These are phyloP conservation scores for Globisporangium barbulae DNA, from an alignment of 352 stramenopile genomes.

Conservation along the genomic window DNA sequence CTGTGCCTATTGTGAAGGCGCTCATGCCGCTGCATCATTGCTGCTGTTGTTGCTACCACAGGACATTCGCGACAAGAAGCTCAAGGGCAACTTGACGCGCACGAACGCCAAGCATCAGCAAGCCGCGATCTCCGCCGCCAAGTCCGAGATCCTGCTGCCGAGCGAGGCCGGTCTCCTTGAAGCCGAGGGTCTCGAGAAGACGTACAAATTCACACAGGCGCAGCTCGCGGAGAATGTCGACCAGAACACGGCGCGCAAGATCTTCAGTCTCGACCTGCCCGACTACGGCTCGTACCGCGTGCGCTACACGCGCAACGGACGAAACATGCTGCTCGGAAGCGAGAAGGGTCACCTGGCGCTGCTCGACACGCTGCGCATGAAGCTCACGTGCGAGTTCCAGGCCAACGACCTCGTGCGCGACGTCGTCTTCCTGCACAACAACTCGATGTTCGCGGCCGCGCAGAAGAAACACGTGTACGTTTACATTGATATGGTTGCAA, in stretches of 20 bases:
- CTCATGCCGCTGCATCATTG: not conserved
- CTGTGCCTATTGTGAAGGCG: too few relatives aligned
- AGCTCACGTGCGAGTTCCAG: slow-evolving; percentile 92
- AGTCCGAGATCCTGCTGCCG: slow-evolving; percentile 89
- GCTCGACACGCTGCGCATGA: slow-evolving; percentile 92
- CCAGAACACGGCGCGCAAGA: slow-evolving; percentile 93
- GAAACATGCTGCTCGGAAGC: slow-evolving; percentile 93
- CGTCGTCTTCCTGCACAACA: slow-evolving; percentile 97
- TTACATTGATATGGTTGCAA: not conserved
- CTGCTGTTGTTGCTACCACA: slow-evolving; percentile 1
- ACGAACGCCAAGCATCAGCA: slow-evolving; percentile 81
- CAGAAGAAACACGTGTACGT: slow-evolving; percentile 97
- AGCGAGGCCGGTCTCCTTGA: slow-evolving; percentile 87
- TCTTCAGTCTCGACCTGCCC: slow-evolving; percentile 93
- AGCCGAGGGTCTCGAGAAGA: slow-evolving; percentile 95
- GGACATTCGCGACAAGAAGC: slow-evolving; percentile 88
- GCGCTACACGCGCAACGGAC: slow-evolving; percentile 94
- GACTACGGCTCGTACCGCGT: slow-evolving; percentile 93
- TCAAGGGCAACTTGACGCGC: slow-evolving; percentile 64
- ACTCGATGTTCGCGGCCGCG: slow-evolving; percentile 95
- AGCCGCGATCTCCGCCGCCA: slow-evolving; percentile 82
- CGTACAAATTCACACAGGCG: slow-evolving; percentile 94
- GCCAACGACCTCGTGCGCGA: slow-evolving; percentile 94
- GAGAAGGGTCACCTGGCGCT: slow-evolving; percentile 94
- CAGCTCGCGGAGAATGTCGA: slow-evolving; percentile 88